Evolutionary conservation across 495 filamentous ascomycete species (phyloP).

Genomic region (Elaphomyces granulatus): DNA sequence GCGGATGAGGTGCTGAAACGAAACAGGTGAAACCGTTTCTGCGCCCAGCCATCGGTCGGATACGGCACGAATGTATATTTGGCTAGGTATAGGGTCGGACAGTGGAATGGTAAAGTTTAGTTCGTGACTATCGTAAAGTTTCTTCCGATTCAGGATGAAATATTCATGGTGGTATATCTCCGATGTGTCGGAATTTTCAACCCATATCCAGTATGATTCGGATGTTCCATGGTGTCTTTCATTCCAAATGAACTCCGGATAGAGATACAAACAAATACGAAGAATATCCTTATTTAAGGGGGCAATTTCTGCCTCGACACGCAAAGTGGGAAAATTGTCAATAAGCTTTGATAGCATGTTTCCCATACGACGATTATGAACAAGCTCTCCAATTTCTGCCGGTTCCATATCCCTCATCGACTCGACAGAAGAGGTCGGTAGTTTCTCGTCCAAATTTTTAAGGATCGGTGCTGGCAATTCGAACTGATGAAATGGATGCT

Average conservation of each 20-base stretch:
- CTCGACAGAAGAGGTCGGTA: conserved; percentile 59
- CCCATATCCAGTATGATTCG: conserved; percentile 97
- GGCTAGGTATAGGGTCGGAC: conserved; percentile 78
- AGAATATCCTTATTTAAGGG: conserved; percentile 91
- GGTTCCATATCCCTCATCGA: conserved; percentile 80
- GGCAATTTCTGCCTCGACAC: conserved; percentile 83
- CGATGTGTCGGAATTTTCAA: conserved; percentile 93
- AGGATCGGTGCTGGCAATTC: conserved; percentile 74
- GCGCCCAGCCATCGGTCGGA: conserved; percentile 95
- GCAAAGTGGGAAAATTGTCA: conserved; percentile 83
- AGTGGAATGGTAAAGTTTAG: conserved; percentile 96
- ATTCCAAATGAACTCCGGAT: conserved; percentile 89
- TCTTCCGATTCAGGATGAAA: conserved; percentile 79
- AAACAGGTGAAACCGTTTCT: conserved; percentile 89
- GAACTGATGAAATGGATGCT: conserved; percentile 93
- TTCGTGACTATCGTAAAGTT: conserved; percentile 86
- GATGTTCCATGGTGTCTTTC: conserved; percentile 88
- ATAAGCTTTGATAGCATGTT: conserved; percentile 64
- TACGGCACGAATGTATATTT: conserved; percentile 89
- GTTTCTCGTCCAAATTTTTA: conserved; percentile 65
- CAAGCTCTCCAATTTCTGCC: conserved; percentile 78
- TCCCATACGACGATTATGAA: conserved; percentile 82
- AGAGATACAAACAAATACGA: conserved; percentile 68
- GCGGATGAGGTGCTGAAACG: conserved; percentile 94
- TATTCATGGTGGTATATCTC: conserved; percentile 98